Base-by-base conservation (phyloP, 768 basidiomycete genomes). In the Tylopilus subfusipes region DNA sequence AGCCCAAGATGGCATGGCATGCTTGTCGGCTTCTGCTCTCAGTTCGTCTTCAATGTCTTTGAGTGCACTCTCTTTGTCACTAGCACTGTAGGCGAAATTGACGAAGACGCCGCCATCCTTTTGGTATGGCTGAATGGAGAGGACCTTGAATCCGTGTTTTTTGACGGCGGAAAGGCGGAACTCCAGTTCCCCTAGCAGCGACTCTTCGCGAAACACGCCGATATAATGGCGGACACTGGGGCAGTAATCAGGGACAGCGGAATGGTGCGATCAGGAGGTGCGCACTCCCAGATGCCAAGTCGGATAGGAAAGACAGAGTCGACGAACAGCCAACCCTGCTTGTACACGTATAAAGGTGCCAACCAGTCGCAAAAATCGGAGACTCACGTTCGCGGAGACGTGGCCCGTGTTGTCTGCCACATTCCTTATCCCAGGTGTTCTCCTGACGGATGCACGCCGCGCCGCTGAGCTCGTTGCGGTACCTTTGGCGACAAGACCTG, bases 21-120 rank as follows among this genome's bases (percentile, higher is more conserved):
- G 68, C 43, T 79, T 72, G 27, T 66, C 64, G 1, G 74, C 70
- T 56, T 78, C 73, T 12, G 74, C 69, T 48, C 74, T 72, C 1
- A 90, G 63, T 21, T 76, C 72, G 3, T 69, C 60, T 59, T 86
- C 73, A 6, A 93, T 81, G 3, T 72, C 70, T 24, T 69, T 67
- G 9, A 83, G 64, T 12, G 78, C 76, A 16, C 54, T 63, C 21
- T 79, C 71, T 18, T 65, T 59, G 56, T 73, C 72, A 29, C 57
- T 61, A 4, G 75, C 68, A 29, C 60, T 69, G 63, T 86, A 95
- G 21, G 75, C 71, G 67, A 93, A 92, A 30, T 77, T 77, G 34
- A 93, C 85, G 65, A 92, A 93, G 16, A 90, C 85, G 5, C 93
- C 93, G 3, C 93, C 93, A 56, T 94, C 92, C 62, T 94, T 95